Conservation (phyloP, 306 rosid genomes). For the Inga leiocalycina region DNA sequence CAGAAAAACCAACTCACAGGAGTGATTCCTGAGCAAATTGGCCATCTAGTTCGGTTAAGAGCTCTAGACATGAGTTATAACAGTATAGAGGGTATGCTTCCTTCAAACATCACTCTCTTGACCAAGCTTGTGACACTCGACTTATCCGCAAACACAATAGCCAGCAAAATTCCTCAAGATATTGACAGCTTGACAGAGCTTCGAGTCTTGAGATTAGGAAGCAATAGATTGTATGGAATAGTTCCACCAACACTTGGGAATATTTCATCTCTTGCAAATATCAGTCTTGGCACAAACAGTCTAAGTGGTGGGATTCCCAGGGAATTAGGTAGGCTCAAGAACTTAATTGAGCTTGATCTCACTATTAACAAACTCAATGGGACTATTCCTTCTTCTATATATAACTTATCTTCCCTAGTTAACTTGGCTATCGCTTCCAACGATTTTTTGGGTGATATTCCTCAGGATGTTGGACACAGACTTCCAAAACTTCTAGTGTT, state of each 20-base stretch:
- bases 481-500: conserved; percentile 65
- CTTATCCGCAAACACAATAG: conserved; percentile 1
- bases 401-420: conserved; percentile 61
- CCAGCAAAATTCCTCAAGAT: conserved; percentile 48
- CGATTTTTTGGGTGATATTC: conserved; percentile 72
- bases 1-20: conserved; percentile 54
- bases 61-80: conserved; percentile 63
- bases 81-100: conserved; percentile 45
- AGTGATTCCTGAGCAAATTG: conserved; percentile 53
- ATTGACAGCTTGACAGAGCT: conserved; percentile 37
- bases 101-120: conserved; percentile 48
- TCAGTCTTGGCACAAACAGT: conserved; percentile 62
- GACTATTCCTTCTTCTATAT: conserved; percentile 50
- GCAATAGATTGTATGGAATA: background rate
- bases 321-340: conserved; percentile 53
- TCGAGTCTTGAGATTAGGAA: background rate
- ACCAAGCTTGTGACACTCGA: conserved; percentile 50
- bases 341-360: conserved; percentile 58
- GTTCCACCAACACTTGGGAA: conserved; percentile 61
- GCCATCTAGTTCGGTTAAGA: conserved; percentile 43
- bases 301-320: conserved; percentile 62
- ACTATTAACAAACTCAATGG: conserved; percentile 60
- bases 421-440: conserved; percentile 62
- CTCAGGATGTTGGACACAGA: conserved; percentile 50
- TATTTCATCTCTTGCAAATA: conserved; percentile 51